These are phyloP conservation scores for Falciphora oryzae DNA, from an alignment of 2,329 filamentous ascomycete species.

Conservation along the genomic window DNA sequence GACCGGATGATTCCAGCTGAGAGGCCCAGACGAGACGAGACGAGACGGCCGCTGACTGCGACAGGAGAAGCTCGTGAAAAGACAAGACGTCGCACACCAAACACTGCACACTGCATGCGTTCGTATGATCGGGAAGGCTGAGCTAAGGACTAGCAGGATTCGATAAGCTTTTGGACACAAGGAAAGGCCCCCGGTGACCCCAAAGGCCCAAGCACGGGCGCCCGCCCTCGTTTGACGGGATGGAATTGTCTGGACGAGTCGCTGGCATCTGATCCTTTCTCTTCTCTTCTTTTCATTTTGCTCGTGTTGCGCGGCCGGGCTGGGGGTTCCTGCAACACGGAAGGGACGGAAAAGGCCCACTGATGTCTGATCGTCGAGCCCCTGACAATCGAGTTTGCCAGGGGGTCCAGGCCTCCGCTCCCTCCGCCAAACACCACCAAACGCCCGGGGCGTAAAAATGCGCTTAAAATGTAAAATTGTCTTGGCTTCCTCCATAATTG, in stretches of 20 bases:
- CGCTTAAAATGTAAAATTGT: not conserved
- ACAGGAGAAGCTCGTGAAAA: not conserved
- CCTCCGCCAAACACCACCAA: not conserved
- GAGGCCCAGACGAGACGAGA: not conserved
- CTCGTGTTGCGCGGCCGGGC: not conserved
- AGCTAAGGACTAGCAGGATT: not conserved
- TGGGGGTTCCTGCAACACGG: constrained; percentile 7
- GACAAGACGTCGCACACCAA: not conserved
- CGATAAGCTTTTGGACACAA: not conserved
- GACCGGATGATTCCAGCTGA: too few species aligned
- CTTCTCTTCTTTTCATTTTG: not conserved
- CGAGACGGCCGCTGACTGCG: not conserved
- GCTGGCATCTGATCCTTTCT: not conserved
- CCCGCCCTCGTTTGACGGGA: too few species aligned
- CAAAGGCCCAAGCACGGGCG: too few species aligned
- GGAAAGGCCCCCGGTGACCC: not conserved
- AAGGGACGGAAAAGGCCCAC: constrained; percentile 5
- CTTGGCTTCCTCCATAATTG: not conserved
- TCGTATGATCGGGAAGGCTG: too few species aligned
- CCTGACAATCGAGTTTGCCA: not conserved
- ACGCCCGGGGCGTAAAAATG: not conserved
- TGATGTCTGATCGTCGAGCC: constrained; percentile 9
- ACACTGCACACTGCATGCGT: too few species aligned
- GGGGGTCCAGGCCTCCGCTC: not conserved
- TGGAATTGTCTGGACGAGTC: not conserved